Evolutionary conservation across 306 rosid species (phyloP), one percentile per base, ranked within the genome.

Genomic region (Cicer cuneatum): DNA sequence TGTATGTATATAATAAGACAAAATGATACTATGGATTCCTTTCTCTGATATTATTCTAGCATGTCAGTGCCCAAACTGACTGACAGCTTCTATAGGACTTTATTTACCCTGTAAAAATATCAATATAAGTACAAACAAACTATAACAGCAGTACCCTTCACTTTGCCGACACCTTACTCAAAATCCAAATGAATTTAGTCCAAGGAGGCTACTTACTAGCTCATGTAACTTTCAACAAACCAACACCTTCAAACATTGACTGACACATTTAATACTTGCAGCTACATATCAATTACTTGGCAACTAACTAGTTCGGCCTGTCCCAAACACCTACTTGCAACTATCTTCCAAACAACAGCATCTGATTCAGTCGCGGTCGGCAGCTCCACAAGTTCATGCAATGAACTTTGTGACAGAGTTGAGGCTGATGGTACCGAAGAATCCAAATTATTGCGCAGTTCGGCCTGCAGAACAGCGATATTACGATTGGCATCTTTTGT

Each of bases 301-400:
- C 97, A 94, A 72, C 97, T 92, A 68, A 91, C 93, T 79, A 94
- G 80, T 78, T 94, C 98, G 48, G 80, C 87, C 4, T 88, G 77
- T 56, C 91, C 97, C 61, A 91, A 83, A 72, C 85, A 87, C 65
- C 82, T 81, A 8, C 77, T 79, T 21, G 96, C 91, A 61, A 94
- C 83, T 53, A 84, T 81, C 66, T 82, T 94, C 89, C 95, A 89
- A 61, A 81, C 80, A 81, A 77, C 85, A 2, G 89, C 62, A 58
- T 89, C 97, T 33, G 87, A 81, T 81, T 92, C 96, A 11, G 74
- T 69, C 14, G 74, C 72, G 9, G 49, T 72, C 0, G 79, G 19
- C 2, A 79, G 38, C 71, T 84, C 88, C 0, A 76, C 79, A 65
- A 37, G 48, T 71, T 87, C 91, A 43, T 51, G 79, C 13, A 59